phyloP scores from a whole-genome alignment of 495 filamentous ascomycete species.

The Emericellopsis terricola region DNA sequence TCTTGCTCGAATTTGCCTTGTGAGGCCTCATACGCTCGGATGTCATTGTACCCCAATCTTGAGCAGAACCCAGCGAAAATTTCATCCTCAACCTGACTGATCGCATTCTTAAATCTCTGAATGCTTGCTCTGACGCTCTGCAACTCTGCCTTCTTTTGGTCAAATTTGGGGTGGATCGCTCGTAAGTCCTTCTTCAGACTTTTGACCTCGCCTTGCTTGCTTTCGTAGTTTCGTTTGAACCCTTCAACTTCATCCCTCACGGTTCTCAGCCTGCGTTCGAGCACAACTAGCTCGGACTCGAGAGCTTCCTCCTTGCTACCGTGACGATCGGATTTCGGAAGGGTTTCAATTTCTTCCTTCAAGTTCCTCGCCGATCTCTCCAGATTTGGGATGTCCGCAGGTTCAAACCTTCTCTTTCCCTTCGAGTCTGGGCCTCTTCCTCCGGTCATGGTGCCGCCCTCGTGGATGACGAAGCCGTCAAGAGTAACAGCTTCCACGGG shows the following conservation, averaged over 20 bases:
- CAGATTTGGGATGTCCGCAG: constrained; percentile 70
- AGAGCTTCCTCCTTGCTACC: constrained; percentile 62
- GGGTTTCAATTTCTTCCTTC: constrained; percentile 47
- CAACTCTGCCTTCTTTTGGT: constrained; percentile 48
- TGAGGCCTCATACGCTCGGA: constrained; percentile 82
- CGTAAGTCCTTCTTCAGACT: constrained; percentile 50
- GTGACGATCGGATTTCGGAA: constrained; percentile 58
- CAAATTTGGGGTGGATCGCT: constrained; percentile 61
- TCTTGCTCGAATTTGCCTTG: constrained; percentile 86
- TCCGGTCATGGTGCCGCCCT: constrained; percentile 95
- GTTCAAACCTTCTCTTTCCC: constrained; percentile 70
- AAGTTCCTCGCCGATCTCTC: constrained; percentile 48
- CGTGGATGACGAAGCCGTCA: constrained; percentile 87
- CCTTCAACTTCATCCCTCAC: constrained; percentile 57
- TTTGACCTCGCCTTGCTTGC: constrained; percentile 69
- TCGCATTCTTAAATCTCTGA: constrained; percentile 51
- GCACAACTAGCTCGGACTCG: constrained; percentile 58
- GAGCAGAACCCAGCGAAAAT: constrained; percentile 78
- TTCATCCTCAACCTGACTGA: constrained; percentile 72
- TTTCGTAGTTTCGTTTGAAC: constrained; percentile 70
- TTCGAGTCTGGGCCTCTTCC: constrained; percentile 58
- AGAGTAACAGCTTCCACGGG: constrained; percentile 88
- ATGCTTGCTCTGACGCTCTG: constrained; percentile 51
- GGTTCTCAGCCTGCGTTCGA: constrained; percentile 61
- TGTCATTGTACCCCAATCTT: constrained; percentile 69